Percentiles rank a stretch among this genome's conserved stretches.
Evolutionary conservation across 1,139 yeast genomes (phyloP).

Genomic region (Eremothecium gossypii): DNA sequence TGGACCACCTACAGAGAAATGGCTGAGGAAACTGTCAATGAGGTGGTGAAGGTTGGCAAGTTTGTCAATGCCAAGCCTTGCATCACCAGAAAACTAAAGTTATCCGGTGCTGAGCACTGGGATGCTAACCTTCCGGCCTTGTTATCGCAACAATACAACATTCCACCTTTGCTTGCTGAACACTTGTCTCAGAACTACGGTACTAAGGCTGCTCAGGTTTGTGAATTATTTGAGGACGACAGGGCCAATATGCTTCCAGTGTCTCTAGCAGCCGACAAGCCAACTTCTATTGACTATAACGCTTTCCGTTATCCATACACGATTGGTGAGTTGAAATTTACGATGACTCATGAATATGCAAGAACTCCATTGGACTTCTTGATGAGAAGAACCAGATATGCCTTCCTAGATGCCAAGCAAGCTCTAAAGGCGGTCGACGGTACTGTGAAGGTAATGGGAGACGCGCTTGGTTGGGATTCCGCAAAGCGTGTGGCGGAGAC

Average conservation of each 20-base stretch:
- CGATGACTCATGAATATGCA: constrained; percentile 74
- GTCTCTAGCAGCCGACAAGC: constrained; percentile 42
- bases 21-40: constrained; percentile 91
- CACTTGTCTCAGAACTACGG: constrained; percentile 87
- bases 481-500: constrained; percentile 50
- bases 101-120: constrained; percentile 74
- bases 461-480: constrained; percentile 66
- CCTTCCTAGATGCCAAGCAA: constrained; percentile 81
- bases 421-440: constrained; percentile 76
- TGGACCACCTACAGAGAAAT: constrained; percentile 98
- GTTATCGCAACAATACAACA: constrained; percentile 67
- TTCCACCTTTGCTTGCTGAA: constrained; percentile 69
- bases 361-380: constrained; percentile 85
- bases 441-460: constrained; percentile 77
- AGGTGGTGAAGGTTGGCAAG: constrained; percentile 46
- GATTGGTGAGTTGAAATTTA: constrained; percentile 82
- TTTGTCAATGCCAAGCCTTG: constrained; percentile 43
- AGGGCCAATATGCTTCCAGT: constrained; percentile 53
- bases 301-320: constrained; percentile 80
- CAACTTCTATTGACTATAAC: constrained; percentile 24
- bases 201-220: constrained; percentile 73
- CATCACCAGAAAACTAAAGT: constrained; percentile 49
- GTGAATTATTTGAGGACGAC: constrained; percentile 50
- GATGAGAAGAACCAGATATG: constrained; percentile 89
- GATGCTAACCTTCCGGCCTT: constrained; percentile 64